A percentile compares a stretch with the other conserved stretches of the same genome.
Conservation (phyloP, 192 early-diverging fungal species). For the Gigaspora rosea region DNA sequence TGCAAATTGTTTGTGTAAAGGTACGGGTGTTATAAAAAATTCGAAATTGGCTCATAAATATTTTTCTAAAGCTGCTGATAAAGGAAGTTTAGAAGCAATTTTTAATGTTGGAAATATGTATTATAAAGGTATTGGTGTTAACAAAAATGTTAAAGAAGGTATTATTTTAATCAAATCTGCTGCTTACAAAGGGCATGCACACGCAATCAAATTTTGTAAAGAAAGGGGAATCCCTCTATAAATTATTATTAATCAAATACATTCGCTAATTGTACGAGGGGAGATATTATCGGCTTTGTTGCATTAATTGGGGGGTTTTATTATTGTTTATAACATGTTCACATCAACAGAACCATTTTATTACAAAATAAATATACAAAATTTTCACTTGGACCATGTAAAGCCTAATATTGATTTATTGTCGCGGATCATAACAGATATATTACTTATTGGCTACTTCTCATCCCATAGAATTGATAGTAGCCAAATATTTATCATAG, state of each 20-base stretch:
- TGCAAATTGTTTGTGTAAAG: neutral
- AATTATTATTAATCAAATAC: neutral
- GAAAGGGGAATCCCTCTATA: neutral
- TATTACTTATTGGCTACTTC: too few species aligned
- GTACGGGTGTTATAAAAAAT: neutral
- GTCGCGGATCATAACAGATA: too few species aligned
- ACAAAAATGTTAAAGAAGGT: neutral
- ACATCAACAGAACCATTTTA: too few species aligned
- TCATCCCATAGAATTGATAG: too few species aligned
- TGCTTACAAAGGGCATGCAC: neutral
- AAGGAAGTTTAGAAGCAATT: neutral
- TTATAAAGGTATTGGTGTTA: neutral
- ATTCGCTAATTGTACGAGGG: too few species aligned
- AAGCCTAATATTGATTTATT: too few species aligned
- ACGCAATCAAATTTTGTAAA: neutral
- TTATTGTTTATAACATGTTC: too few species aligned
- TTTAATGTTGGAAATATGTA: neutral
- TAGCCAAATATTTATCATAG: too few species aligned
- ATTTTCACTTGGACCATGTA: too few species aligned
- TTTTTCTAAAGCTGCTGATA: neutral
- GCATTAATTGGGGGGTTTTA: too few species aligned
- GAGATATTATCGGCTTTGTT: too few species aligned
- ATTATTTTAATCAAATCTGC: neutral
- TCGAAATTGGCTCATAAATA: neutral
- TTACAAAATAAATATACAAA: too few species aligned